Evolutionary conservation across 2,329 filamentous ascomycete genomes (phyloP), one percentile per base, ranked within the genome.

Genomic region (Aureobasidium sp.): DNA sequence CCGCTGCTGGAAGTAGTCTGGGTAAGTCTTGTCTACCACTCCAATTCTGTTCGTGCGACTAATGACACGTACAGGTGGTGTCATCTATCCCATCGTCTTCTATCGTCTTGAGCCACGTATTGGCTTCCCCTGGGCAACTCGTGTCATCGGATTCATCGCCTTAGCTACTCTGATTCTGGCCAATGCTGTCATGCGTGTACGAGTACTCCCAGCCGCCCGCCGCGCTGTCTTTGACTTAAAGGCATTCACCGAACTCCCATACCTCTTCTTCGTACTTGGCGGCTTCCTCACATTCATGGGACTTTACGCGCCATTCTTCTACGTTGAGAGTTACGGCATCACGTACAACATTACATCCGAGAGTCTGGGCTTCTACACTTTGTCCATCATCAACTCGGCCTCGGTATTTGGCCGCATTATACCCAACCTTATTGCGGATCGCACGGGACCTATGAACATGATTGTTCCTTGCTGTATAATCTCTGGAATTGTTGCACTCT

Each of bases 321-420:
- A 78, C 68, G 67, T 77, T 8, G 82, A 85, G n/a, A 77, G 81
- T 0, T 89, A 86, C 67, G 85, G 83, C 1, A 78, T 85, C 9
- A 69, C 77, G 0, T 73, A 74, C 0, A 77, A 79, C 8, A 82
- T 89, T 66, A 77, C 82, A 1, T 73, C 74, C 62, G 66, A 76
- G 3, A 77, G 82, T 0, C 72, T 89, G 3, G 85, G 83, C 0
- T 87, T 85, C 66, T 90, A 89, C 68, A 76, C 89, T 2, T 74
- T 90, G 3, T 79, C 87, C 1, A 85, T 90, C 62, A 76, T 89
- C 66, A 90, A 90, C 68, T 82, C 78, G 0, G 81, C 84, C 3
- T 71, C 67, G 27, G 68, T 72, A 6, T 77, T 80, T 70, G 78
- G 78, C 2, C 75, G 78, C 16, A 75, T 78, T 62, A 68, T 79